Conservation (phyloP, 2,329 filamentous ascomycete genomes). For the Fusarium citri region DNA sequence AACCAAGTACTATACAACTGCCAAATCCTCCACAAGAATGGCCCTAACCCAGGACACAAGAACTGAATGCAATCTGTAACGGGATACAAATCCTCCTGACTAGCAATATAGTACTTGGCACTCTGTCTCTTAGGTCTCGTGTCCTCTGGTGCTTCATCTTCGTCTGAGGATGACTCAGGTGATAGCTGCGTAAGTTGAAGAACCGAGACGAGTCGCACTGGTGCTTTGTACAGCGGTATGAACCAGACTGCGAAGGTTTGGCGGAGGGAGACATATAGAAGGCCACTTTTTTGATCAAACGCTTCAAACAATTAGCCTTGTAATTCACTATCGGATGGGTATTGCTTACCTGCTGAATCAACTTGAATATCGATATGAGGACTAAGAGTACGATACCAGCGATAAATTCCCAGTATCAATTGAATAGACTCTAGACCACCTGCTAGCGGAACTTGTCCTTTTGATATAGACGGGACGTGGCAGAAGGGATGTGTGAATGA, state of each 20-base stretch:
- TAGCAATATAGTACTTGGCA: constrained; percentile 74
- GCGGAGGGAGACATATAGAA: constrained; percentile 78
- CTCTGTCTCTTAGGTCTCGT: constrained; percentile 36
- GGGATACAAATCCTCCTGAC: constrained; percentile 87
- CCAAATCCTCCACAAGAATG: constrained; percentile 65
- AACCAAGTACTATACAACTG: constrained; percentile 73
- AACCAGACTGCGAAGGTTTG: constrained; percentile 84
- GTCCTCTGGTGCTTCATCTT: constrained; percentile 23
- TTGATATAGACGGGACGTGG: constrained; percentile 68
- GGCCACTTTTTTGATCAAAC: constrained; percentile 72
- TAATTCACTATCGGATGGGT: rapidly evolving
- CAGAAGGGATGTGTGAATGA: constrained; percentile 85
- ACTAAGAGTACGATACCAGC: constrained; percentile 86
- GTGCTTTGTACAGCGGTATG: constrained; percentile 78
- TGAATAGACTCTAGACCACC: constrained; percentile 69
- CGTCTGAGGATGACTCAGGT: constrained; percentile 43
- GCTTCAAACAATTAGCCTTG: constrained; percentile 56
- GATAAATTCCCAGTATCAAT: constrained; percentile 76
- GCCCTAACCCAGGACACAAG: constrained; percentile 69
- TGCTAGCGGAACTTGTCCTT: constrained; percentile 55
- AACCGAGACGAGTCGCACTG: constrained; percentile 75
- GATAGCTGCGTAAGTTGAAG: constrained; percentile 67
- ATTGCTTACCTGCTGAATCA: constrained; percentile 63
- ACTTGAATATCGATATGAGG: constrained; percentile 77
- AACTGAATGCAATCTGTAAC: constrained; percentile 81